Base-by-base conservation (phyloP, 108 stramenopile species). In the Skeletonema grethae region DNA sequence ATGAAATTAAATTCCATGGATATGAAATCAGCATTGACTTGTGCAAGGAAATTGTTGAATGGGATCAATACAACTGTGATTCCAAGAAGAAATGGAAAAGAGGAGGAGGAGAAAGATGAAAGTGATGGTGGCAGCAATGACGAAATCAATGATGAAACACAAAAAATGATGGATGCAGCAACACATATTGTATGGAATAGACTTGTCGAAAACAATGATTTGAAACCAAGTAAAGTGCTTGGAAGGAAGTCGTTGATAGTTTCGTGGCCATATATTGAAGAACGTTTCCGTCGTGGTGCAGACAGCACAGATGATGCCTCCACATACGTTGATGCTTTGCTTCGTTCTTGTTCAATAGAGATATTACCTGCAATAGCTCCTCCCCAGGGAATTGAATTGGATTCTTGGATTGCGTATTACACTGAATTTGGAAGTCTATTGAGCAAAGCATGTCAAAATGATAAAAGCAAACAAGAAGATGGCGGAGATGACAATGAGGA, bases 171-270 rank as follows among this genome's bases (percentile, higher is more conserved):
- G 28, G 38, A 58, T 16, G 31, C 58, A 30, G 69, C 41, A 9
- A 77, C 68, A 53, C 70, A 58, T 22, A 71, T 77, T 55, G 22
- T 77, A 53, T 77, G 77, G 77, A 71, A 77, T 65, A 56, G 65
- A 36, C 28, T 77, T 1, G 65, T 70, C 6, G 13, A 57, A 20
- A 57, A 63, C 18, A 43, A 63, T 39, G 30, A 38, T 32, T 22
- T 30, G 35, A 77, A 77, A 58, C 77, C 77, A 30, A 77, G 70
- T 58, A 77, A 71, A 66, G 18, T 71, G 7, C 48, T 77, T 16
- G 77, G 77, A 41, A 70, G 60, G 34, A 62, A 71, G 24, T 56
- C 77, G 15, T 53, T 77, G 34, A 45, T 66, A 9, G 58, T 71
- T 71, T 65, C 65, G 12, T 77, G 70, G 61, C 69, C 77, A 30